A percentile compares a stretch with the other conserved stretches of the same genome.
These are phyloP conservation scores for Boletales sp. DNA, from an alignment of 768 basidiomycete genomes.

Conservation along the genomic window DNA sequence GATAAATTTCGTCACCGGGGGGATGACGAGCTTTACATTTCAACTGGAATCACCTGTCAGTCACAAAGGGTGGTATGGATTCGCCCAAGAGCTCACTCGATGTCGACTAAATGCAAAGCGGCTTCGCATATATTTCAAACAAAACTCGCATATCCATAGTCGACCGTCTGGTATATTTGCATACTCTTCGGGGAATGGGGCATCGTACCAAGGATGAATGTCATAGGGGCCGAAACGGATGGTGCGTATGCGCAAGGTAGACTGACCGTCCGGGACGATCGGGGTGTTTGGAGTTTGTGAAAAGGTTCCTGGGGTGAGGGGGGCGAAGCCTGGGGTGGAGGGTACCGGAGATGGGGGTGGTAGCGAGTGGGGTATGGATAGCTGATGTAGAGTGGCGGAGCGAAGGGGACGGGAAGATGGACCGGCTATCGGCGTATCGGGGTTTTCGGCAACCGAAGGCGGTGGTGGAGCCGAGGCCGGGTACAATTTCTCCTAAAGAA, in stretches of 20 bases:
- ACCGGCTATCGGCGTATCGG: conserved; percentile 43
- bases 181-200: conserved; percentile 98
- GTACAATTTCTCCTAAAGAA: conserved; percentile 46
- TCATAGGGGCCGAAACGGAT: conserved; percentile 91
- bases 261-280: conserved; percentile 16
- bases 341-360: conserved; percentile 35
- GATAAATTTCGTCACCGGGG: conserved; percentile 97
- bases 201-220: conserved; percentile 98
- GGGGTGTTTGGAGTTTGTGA: conserved; percentile 31
- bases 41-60: conserved; percentile 48
- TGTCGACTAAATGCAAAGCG: conserved; percentile 83
- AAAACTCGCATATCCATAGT: conserved; percentile 97
- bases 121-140: conserved; percentile 97
- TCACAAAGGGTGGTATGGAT: neutral
- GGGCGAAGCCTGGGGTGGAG: conserved; percentile 33
- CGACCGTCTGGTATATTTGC: conserved; percentile 86
- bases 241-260: conserved; percentile 67
- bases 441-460: conserved; percentile 27
- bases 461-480: conserved; percentile 39
- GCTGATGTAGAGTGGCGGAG: conserved; percentile 45
- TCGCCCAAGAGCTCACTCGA: conserved; percentile 51
- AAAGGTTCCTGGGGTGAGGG: conserved; percentile 34
- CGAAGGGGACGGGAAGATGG: conserved; percentile 63
- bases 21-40: conserved; percentile 96
- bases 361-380: conserved; percentile 28